Conservation (phyloP, 2,329 filamentous ascomycete species). For the Talaromyces sp. region DNA sequence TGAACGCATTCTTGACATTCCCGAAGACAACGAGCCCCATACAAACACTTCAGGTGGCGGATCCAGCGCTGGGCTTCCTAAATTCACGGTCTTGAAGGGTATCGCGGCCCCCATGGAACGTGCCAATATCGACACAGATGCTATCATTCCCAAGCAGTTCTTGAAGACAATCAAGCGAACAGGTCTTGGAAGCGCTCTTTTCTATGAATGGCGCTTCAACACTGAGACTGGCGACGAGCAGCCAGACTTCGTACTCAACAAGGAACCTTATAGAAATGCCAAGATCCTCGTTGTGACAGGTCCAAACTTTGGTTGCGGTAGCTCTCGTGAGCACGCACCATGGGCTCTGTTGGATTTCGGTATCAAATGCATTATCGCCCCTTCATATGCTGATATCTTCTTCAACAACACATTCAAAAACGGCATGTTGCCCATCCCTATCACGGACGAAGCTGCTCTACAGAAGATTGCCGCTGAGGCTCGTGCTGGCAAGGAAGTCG, state of each 20-base stretch:
- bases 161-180: constrained; percentile 98
- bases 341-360: constrained; percentile 97
- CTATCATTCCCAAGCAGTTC: constrained; percentile 99
- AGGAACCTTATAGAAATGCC: constrained; percentile 73
- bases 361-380: constrained; percentile 88
- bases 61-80: constrained; percentile 63
- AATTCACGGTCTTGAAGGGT: constrained; percentile 78
- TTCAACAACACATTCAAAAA: constrained; percentile 99
- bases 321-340: constrained; percentile 87
- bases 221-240: constrained; percentile 65
- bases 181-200: constrained; percentile 80
- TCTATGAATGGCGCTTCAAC: constrained; percentile 77
- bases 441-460: constrained; percentile 62
- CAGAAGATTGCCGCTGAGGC: constrained; percentile 71
- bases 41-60: constrained; percentile 53
- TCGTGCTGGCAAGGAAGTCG: constrained; percentile 71
- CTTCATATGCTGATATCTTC: constrained; percentile 87
- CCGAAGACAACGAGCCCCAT: constrained; percentile 59
- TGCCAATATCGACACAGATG: constrained; percentile 95
- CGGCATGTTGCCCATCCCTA: constrained; percentile 85
- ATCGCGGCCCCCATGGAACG: constrained; percentile 82
- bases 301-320: constrained; percentile 91
- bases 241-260: constrained; percentile 80
- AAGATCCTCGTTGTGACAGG: constrained; percentile 93
- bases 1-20: constrained; percentile 57